A percentile compares a stretch with the other conserved stretches of the same genome.
Evolutionary conservation across 257 asterid species (phyloP).

Genomic region (Solanum phureja): DNA sequence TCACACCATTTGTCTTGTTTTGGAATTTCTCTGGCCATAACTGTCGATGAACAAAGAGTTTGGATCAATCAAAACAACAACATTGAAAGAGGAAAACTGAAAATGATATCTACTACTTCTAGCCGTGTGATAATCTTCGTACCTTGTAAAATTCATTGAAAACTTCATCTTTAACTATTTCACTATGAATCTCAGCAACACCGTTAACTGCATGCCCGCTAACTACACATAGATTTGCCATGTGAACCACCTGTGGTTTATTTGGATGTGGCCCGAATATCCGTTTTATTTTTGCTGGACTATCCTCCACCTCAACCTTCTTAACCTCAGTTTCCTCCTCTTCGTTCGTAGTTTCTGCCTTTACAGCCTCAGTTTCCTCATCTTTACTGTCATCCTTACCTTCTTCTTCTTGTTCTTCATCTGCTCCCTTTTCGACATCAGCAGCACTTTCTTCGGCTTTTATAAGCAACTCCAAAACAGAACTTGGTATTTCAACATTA

Average conservation of each 20-base stretch:
- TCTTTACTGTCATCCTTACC: slow-evolving; percentile 12
- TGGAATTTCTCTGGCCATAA: slow-evolving; percentile 73
- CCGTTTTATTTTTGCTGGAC: neutral
- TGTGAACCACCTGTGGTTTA: slow-evolving; percentile 57
- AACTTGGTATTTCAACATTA: slow-evolving; percentile 57
- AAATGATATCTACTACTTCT: neutral
- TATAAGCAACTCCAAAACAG: slow-evolving; percentile 23
- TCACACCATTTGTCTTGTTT: slow-evolving; percentile 83
- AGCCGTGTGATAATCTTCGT: neutral
- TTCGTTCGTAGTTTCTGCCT: slow-evolving; percentile 1
- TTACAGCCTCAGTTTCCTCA: slow-evolving; percentile 10
- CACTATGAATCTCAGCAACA: slow-evolving; percentile 84
- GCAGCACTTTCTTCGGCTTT: neutral
- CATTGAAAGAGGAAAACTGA: neutral
- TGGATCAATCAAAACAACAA: neutral
- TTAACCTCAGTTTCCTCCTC: slow-evolving; percentile 20
- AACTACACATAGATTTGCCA: slow-evolving; percentile 86
- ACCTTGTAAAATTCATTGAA: slow-evolving; percentile 78
- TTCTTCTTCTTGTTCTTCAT: slow-evolving; percentile 6
- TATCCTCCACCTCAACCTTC: slow-evolving; percentile 8
- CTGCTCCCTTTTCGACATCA: slow-evolving; percentile 14
- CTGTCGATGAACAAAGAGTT: neutral
- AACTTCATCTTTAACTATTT: slow-evolving; percentile 70
- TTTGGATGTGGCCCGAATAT: slow-evolving; percentile 14
- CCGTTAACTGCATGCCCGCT: slow-evolving; percentile 88